Evolutionary conservation across 306 rosid genomes (phyloP).

Genomic region (Malus domestica): DNA sequence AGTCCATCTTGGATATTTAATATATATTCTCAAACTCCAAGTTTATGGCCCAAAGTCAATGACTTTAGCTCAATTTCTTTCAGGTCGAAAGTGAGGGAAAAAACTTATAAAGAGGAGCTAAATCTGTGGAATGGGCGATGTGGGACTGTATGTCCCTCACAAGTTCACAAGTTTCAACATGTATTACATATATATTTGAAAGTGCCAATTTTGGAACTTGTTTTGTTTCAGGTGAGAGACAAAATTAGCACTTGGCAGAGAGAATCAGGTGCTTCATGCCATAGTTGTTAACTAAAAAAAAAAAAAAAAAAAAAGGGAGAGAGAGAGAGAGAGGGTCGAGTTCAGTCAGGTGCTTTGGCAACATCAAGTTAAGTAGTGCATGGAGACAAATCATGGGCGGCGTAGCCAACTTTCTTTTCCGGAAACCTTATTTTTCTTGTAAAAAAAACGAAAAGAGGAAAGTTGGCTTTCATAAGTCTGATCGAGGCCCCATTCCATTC

Average conservation of each 20-base stretch:
- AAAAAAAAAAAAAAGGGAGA: background rate
- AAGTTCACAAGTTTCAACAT: too few relatives aligned
- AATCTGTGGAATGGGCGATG: too few relatives aligned
- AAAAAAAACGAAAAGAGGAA: conserved; percentile 8
- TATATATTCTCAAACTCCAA: too few relatives aligned
- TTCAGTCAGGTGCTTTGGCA: background rate
- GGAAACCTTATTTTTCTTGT: conserved; percentile 44
- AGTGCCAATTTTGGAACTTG: conserved; percentile 4
- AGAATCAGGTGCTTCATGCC: background rate
- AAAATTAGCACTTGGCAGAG: background rate
- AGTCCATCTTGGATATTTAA: too few relatives aligned
- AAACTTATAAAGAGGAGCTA: too few relatives aligned
- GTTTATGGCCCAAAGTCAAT: too few relatives aligned
- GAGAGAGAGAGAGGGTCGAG: background rate
- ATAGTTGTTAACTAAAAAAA: background rate
- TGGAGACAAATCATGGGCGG: background rate
- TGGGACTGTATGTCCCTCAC: too few relatives aligned
- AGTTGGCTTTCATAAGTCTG: background rate
- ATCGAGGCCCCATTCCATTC: background rate
- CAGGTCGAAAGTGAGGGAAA: too few relatives aligned
- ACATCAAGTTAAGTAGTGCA: background rate
- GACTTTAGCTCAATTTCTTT: too few relatives aligned
- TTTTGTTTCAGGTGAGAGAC: conserved; percentile 4
- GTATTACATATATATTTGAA: background rate
- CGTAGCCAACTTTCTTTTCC: conserved; percentile 30